Percentiles rank a stretch among this genome's conserved stretches.
Evolutionary conservation across 1,284 basidiomycete species (phyloP).

Genomic region (Hypsizygus ulmarius): DNA sequence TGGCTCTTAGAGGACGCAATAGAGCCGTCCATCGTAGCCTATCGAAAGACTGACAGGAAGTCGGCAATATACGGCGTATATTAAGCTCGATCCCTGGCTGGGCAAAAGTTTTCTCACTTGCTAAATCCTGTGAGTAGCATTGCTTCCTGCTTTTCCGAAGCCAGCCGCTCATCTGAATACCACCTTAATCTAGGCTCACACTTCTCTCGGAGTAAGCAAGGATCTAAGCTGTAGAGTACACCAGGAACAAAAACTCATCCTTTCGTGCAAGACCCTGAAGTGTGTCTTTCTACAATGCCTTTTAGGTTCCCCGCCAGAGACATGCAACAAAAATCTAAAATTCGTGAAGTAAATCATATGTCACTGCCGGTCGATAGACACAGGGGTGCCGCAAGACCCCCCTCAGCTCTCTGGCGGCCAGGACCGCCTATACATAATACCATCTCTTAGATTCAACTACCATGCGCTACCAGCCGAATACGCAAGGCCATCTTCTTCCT

Average conservation of each 20-base stretch:
- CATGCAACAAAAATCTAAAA: not conserved
- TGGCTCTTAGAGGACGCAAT: slow-evolving; percentile 9
- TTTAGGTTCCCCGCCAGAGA: slow-evolving; percentile 4
- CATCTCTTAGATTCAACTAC: no score
- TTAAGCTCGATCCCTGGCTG: slow-evolving; percentile 11
- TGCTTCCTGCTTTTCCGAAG: not conserved
- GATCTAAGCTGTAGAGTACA: not conserved
- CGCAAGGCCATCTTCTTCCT: no score
- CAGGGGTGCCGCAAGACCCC: no score
- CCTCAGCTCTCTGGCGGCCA: no score
- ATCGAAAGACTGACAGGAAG: not conserved
- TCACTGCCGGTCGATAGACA: no score
- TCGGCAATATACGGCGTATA: slow-evolving; percentile 11
- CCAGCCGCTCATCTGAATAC: no score
- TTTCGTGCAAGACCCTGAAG: slow-evolving; percentile 3
- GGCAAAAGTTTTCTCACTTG: slow-evolving; percentile 10
- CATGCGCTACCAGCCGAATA: no score
- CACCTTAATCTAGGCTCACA: slow-evolving; percentile 9
- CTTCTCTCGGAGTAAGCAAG: slow-evolving; percentile 8
- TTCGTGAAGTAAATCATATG: no score
- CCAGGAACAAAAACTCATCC: not conserved
- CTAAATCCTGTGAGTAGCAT: slow-evolving; percentile 2
- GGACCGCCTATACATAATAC: no score
- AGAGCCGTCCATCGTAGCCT: slow-evolving; percentile 11
- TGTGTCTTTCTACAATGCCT: slow-evolving; percentile 14